These are phyloP conservation scores for Cladosporium sp. DNA, from an alignment of 2,329 filamentous ascomycete genomes.

Conservation along the genomic window DNA sequence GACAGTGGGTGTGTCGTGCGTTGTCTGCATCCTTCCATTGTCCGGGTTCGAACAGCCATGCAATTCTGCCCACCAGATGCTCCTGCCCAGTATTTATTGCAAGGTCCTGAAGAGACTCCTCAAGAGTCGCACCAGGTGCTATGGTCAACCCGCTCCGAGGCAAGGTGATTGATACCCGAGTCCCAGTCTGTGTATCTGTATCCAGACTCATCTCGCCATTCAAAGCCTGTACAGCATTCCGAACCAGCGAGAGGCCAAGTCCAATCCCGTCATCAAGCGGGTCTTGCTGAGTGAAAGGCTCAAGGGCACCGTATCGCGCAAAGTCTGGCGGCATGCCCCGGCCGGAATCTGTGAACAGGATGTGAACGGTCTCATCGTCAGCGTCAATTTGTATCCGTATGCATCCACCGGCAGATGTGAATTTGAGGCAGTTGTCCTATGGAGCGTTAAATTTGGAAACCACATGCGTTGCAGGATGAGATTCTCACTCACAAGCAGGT, in stretches of 20 bases:
- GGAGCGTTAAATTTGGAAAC: neutral
- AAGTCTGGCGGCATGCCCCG: slow-evolving; percentile 60
- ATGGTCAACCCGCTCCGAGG: neutral
- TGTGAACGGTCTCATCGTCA: slow-evolving; percentile 12
- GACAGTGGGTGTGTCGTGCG: neutral
- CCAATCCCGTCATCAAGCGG: slow-evolving; percentile 55
- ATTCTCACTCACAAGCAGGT: neutral
- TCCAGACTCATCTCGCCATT: slow-evolving; percentile 47
- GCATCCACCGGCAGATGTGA: slow-evolving; percentile 33
- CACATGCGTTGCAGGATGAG: neutral
- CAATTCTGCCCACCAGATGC: neutral
- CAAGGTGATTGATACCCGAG: neutral
- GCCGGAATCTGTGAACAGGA: slow-evolving; percentile 56
- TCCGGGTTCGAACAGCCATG: neutral
- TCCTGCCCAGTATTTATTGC: neutral
- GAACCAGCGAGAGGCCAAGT: slow-evolving; percentile 60
- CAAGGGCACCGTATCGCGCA: slow-evolving; percentile 54
- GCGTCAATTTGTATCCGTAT: slow-evolving; percentile 31
- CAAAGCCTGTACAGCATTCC: slow-evolving; percentile 51
- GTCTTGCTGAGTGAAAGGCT: slow-evolving; percentile 60
- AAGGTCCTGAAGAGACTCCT: neutral
- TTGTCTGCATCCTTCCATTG: neutral
- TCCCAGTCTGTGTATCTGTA: neutral
- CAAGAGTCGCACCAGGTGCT: neutral
- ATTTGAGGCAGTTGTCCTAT: slow-evolving; percentile 40